Evolutionary conservation across 2,329 filamentous ascomycete genomes (phyloP), one percentile per base, ranked within the genome.

Genomic region (Pyrenophora graminea): DNA sequence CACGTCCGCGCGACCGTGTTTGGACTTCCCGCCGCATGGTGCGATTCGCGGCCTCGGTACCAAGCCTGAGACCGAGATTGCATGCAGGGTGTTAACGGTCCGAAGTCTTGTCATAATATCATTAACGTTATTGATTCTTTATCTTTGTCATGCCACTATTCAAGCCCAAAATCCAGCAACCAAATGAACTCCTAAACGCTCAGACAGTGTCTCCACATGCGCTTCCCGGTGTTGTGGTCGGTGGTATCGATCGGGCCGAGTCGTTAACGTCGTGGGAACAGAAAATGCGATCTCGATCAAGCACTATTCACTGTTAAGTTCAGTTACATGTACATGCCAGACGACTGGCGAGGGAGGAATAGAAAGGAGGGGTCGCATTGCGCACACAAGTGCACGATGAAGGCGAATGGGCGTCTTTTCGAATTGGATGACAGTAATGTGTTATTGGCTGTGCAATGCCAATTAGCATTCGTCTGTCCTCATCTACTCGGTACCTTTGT

Each of bases 241-340:
- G 33, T 45, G 45, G 39, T 36, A 39, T 30, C 27, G 34, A 19
- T 45, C 31, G 48, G 36, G 31, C 27, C 21, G 43, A 37, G 27
- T 48, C 40, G 46, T 53, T 36, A 30, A 40, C 32, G 39, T 51
- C 44, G 31, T 42, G 43, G 45, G 34, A 25, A 41, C 45, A 27
- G 45, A 25, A 40, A 37, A 49, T 49, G 50, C 45, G 39, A 47
- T 31, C 36, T 42, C 39, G 39, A 54, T 58, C 45, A 62, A 57
- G 59, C 59, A 59, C 59, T 62, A 62, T 58, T 62, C 59, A 33
- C 59, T 62, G 56, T 62, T 62, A 55, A 62, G 56, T 46, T 52
- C 54, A 55, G 59, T 59, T 59, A 59, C 46, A 41, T 42, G 39
- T 46, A 21, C 41, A 34, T 27, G 54, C 54, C 51, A 47, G 44